Percentiles rank a stretch among this genome's conserved stretches.
Evolutionary conservation across 2,329 filamentous ascomycete genomes (phyloP).

Genomic region (Aphanocladium album): DNA sequence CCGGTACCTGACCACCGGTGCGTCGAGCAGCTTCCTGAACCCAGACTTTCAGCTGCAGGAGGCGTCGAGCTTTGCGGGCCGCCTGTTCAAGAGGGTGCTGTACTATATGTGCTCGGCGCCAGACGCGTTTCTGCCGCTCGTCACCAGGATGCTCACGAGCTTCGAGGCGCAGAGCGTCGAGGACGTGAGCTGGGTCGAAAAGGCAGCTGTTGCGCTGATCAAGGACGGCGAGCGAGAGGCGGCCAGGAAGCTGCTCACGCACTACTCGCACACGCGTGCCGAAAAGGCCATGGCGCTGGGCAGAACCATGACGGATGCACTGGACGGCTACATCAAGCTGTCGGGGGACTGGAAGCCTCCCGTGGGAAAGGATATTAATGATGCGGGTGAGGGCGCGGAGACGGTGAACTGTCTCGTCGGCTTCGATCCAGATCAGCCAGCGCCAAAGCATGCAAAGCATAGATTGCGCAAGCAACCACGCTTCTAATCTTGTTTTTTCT

Average conservation of each 20-base stretch:
- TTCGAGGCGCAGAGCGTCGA: slow-evolving; percentile 21
- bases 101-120: slow-evolving; percentile 26
- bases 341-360: slow-evolving; percentile 20
- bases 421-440: slow-evolving; percentile 22
- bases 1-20: slow-evolving; percentile 24
- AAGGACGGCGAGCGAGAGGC: slow-evolving; percentile 16
- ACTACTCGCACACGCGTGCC: slow-evolving; percentile 21
- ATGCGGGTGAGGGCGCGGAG: slow-evolving; percentile 26
- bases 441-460: neutral
- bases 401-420: slow-evolving; percentile 32
- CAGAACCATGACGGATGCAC: slow-evolving; percentile 16
- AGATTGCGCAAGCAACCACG: neutral
- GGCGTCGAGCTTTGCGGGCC: slow-evolving; percentile 22
- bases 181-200: slow-evolving; percentile 21
- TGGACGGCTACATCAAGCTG: slow-evolving; percentile 23
- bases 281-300: slow-evolving; percentile 20
- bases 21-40: slow-evolving; percentile 22
- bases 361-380: slow-evolving; percentile 27
- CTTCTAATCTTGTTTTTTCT: neutral
- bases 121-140: slow-evolving; percentile 19
- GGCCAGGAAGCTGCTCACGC: slow-evolving; percentile 19
- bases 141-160: slow-evolving; percentile 20
- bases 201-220: slow-evolving; percentile 18
- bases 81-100: slow-evolving; percentile 24
- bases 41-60: slow-evolving; percentile 24